Evolutionary conservation across 108 stramenopile genomes (phyloP).

Genomic region (Skeletonema marinoi): DNA sequence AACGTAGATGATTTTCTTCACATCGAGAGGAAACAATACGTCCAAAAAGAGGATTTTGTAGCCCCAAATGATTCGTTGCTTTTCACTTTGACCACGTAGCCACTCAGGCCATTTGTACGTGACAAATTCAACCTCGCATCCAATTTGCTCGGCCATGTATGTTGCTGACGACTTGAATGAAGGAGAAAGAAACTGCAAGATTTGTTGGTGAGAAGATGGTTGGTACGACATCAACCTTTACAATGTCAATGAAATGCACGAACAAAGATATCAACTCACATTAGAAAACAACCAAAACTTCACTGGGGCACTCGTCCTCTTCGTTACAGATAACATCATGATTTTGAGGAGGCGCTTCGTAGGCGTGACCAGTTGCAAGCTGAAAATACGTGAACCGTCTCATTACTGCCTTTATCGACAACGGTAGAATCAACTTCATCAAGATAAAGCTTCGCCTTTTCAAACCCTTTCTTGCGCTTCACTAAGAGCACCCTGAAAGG

Average conservation of each 20-base stretch:
- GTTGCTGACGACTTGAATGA: slow-evolving; percentile 89
- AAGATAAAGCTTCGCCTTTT: slow-evolving; percentile 66
- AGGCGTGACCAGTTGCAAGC: slow-evolving; percentile 97
- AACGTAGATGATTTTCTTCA: slow-evolving; percentile 97
- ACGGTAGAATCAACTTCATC: slow-evolving; percentile 39
- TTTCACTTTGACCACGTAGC: slow-evolving; percentile 95
- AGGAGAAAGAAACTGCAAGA: slow-evolving; percentile 78
- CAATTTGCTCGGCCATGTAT: slow-evolving; percentile 82
- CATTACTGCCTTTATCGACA: slow-evolving; percentile 43
- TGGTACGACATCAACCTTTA: background rate
- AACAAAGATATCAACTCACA: slow-evolving; percentile 40
- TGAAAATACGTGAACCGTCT: slow-evolving; percentile 96
- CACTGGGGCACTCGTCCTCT: slow-evolving; percentile 90
- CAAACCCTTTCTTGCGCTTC: slow-evolving; percentile 61
- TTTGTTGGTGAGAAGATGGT: background rate
- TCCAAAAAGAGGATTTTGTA: slow-evolving; percentile 99
- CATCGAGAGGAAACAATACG: slow-evolving; percentile 96
- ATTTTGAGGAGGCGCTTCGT: slow-evolving; percentile 97
- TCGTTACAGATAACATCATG: slow-evolving; percentile 99
- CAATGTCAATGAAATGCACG: background rate
- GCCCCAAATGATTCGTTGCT: slow-evolving; percentile 99
- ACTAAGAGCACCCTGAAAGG: slow-evolving; percentile 58
- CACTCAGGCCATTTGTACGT: slow-evolving; percentile 95
- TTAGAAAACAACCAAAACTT: slow-evolving; percentile 99
- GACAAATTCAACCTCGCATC: slow-evolving; percentile 89